Evolutionary conservation across 192 early-diverging fungal genomes (phyloP), one percentile per base, ranked within the genome.

Genomic region (Coemansia sp.): DNA sequence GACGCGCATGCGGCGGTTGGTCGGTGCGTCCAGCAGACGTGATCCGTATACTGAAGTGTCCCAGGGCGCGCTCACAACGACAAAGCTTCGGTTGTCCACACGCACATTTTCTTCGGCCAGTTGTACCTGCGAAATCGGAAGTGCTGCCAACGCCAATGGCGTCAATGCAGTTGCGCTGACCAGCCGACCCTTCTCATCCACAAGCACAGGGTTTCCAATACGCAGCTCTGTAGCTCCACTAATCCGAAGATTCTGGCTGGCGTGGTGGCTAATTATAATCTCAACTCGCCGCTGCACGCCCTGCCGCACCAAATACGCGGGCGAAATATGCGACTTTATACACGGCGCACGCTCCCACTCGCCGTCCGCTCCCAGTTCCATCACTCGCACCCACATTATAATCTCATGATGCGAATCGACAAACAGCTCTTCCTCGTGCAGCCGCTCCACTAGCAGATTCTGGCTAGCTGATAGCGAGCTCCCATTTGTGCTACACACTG

Each of bases 31-130:
- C 14, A 93, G 69, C 47, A 88, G 77, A 0, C 82, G 62, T 1
- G 85, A 87, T 7, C 86, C 90, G 50, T 90, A 86, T 1, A 91
- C 81, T 0, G 90, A 89, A 11, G 88, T 89, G 54, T 93, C 91
- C 91, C 91, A 93, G 7, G 89, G 74, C 20, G 84, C 85, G 5
- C 82, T 73, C 7, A 82, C 77, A 18, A 68, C 48, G 2, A 89
- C 53, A 11, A 85, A 84, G 57, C 87, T 85, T 1, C 88, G 87
- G 13, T 90, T 90, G 56, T 90, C 86, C 3, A 60, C 69, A 1
- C 85, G 77, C 27, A 83, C 81, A 11, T 83, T 64, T 7, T 81
- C 74, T 20, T 68, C 64, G 0, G 59, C 64, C 43, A 86, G 59
- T 9, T 81, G 20, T 20, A 87, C 66, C 18, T 76, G 76, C 37